phyloP scores from a whole-genome alignment of 2,329 filamentous ascomycete species.

The Paracoccidioides brasiliensis region DNA sequence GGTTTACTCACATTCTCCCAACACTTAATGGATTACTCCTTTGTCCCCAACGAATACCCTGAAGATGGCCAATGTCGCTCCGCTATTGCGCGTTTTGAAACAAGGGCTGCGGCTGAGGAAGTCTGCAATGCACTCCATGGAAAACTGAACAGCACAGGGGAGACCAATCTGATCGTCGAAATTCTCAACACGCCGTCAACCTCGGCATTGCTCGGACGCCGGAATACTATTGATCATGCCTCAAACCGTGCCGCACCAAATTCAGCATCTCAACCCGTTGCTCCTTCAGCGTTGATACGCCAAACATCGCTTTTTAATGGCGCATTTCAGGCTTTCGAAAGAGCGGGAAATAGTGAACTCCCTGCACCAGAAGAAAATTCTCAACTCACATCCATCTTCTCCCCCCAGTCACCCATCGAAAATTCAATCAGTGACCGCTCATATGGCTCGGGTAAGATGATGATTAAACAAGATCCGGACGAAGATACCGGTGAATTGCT shows the following conservation, averaged over 20 bases:
- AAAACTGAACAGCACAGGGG: slow-evolving; percentile 48
- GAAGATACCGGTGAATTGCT: slow-evolving; percentile 51
- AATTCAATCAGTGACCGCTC: slow-evolving; percentile 40
- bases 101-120: slow-evolving; percentile 45
- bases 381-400: slow-evolving; percentile 45
- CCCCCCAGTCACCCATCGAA: slow-evolving; percentile 46
- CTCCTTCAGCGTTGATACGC: slow-evolving; percentile 28
- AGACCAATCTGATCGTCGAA: slow-evolving; percentile 45
- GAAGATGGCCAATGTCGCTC: slow-evolving; percentile 43
- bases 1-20: slow-evolving; percentile 54
- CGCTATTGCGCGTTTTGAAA: slow-evolving; percentile 47
- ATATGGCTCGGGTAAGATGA: slow-evolving; percentile 45
- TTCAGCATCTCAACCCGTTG: slow-evolving; percentile 11
- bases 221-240: slow-evolving; percentile 42
- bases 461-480: slow-evolving; percentile 51
- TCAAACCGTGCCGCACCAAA: slow-evolving; percentile 12
- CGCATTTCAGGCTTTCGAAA: slow-evolving; percentile 46
- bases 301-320: slow-evolving; percentile 46
- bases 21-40: slow-evolving; percentile 46
- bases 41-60: slow-evolving; percentile 41
- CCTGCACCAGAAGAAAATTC: slow-evolving; percentile 38
- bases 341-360: slow-evolving; percentile 40
- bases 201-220: slow-evolving; percentile 25
- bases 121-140: slow-evolving; percentile 47
- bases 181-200: slow-evolving; percentile 25